Percentiles rank a stretch among this genome's conserved stretches.
These are phyloP conservation scores for Russula olivacea DNA, from an alignment of 768 basidiomycete species.

Conservation along the genomic window DNA sequence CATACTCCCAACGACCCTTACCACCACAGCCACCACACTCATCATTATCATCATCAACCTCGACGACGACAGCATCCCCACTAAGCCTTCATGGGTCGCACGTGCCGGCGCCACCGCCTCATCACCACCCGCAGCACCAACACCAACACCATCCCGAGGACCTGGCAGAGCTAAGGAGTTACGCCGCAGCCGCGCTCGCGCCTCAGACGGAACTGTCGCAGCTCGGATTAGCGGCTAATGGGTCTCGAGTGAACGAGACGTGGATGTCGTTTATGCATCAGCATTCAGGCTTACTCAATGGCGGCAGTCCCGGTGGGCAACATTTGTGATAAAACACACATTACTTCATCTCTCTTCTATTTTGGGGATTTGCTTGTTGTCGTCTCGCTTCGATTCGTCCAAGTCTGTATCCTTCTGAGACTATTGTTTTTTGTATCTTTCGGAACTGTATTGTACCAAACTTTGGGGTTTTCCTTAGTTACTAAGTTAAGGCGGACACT, in stretches of 20 bases:
- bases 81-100: background rate
- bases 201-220: conserved; percentile 45
- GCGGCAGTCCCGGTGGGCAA: background rate
- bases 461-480: background rate
- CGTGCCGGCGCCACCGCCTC: background rate
- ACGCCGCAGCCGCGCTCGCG: conserved; percentile 12
- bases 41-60: background rate
- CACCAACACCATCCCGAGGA: background rate
- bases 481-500: background rate
- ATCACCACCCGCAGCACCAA: background rate
- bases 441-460: background rate
- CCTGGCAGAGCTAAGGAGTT: background rate
- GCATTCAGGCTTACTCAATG: conserved; percentile 44
- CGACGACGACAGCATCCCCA: background rate
- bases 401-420: background rate
- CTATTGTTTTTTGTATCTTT: background rate
- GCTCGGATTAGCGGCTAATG: conserved; percentile 51
- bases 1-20: background rate
- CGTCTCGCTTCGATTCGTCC: background rate
- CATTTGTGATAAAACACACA: background rate
- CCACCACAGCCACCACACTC: background rate
- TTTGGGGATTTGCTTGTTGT: background rate
- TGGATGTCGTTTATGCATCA: conserved; percentile 62
- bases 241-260: conserved; percentile 47
- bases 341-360: background rate